These are phyloP conservation scores for Cystobasidium onofrii DNA, from an alignment of 768 basidiomycete species.

Conservation along the genomic window DNA sequence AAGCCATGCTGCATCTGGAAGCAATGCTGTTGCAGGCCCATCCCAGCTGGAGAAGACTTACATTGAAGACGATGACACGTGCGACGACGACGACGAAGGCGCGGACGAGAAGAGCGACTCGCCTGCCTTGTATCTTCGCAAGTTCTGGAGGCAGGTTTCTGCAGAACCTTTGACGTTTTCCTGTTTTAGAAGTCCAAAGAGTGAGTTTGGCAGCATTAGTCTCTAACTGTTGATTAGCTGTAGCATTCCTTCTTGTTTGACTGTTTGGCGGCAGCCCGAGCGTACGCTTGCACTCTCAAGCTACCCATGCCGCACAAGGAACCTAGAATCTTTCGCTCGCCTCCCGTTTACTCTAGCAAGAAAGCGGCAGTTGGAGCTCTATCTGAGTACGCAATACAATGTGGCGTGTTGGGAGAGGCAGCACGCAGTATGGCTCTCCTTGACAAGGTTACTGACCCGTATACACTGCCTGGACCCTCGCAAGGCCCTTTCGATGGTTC, in stretches of 20 bases:
- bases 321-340: neutral
- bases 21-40: neutral
- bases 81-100: neutral
- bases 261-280: neutral
- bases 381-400: constrained; percentile 4
- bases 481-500: neutral
- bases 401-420: constrained; percentile 4
- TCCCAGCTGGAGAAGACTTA: neutral
- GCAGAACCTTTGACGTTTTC: neutral
- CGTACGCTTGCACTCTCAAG: constrained; percentile 10
- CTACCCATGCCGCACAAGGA: neutral
- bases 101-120: neutral
- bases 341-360: neutral
- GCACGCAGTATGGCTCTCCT: constrained; percentile 13
- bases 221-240: too few relatives aligned
- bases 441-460: neutral
- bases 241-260: too few relatives aligned
- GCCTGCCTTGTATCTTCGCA: constrained; percentile 19
- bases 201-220: too few relatives aligned
- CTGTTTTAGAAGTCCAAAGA: neutral
- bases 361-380: neutral
- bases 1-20: neutral
- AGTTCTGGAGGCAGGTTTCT: constrained; percentile 24
- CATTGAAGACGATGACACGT: neutral
- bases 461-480: neutral